Base-by-base conservation (phyloP, 768 basidiomycete species). In the Phanerochaete sordida region DNA sequence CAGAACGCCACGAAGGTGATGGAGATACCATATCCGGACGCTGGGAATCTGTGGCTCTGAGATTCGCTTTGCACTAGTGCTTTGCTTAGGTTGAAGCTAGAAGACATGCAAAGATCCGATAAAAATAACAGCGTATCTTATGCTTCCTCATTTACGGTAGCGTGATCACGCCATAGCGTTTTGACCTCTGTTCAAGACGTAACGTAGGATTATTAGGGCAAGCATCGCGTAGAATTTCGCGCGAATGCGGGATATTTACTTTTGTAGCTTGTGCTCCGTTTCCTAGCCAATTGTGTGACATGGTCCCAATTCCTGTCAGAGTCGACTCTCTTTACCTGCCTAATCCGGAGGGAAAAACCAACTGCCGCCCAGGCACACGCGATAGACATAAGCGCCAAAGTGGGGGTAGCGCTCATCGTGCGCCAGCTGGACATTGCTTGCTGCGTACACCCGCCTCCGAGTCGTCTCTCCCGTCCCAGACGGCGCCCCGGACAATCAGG, bases 361-460 rank as follows among this genome's bases (percentile, higher is more conserved):
- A 19, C 19, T 33, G 30, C 50, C 50, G 50, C 28, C 23, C 50
- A 51, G 50, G 50, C n/a, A 51, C 50, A 51, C 7, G 7, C 13
- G 33, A 35, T 49, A 16, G 48, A 27, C 26, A 49, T 23, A 49
- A 23, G 23, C 50, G 50, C 50, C 30, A 28, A 51, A 33, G 16
- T 23, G 7, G 19, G 21, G 46, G 9, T 26, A 49, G 1, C 27
- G 50, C 33, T 51, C 50, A 31, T 51, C 31, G 31, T 4, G 30
- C 50, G 50, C 50, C 50, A 54, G 35, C 53, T 54, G 21, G 53
- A 54, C 53, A 24, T 39, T 37, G 31, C 39, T 26, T 39, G 39
- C 26, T n/a, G 8, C 19, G 39, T 19, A 11, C 19, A 35, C 39
- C 19, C 39, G 39, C 19, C 39, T 47, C 49, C 3, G 35, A 47